phyloP scores from a whole-genome alignment of 306 rosid species.

The Medicago lupulina region DNA sequence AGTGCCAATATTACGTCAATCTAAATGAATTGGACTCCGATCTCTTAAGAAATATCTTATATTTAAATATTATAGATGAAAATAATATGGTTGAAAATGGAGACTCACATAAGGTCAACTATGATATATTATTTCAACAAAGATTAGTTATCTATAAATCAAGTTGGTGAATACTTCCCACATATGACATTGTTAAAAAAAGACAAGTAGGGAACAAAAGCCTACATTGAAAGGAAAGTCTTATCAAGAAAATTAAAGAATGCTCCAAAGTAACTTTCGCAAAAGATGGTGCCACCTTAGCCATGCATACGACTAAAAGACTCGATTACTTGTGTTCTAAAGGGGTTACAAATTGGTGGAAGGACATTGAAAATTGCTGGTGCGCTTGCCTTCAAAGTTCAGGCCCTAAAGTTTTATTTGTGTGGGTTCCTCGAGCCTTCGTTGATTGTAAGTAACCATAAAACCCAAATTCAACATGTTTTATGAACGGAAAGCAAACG shows the following conservation, averaged over 20 bases:
- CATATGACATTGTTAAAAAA: neutral
- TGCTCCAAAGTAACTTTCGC: slow-evolving; percentile 51
- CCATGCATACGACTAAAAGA: slow-evolving; percentile 22
- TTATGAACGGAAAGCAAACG: slow-evolving; percentile 14
- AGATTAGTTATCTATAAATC: no score
- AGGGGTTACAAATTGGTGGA: neutral
- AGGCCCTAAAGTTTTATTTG: slow-evolving; percentile 17
- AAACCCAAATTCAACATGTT: slow-evolving; percentile 9
- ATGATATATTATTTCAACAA: no score
- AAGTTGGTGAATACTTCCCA: neutral
- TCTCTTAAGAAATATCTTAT: no score
- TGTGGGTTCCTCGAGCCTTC: slow-evolving; percentile 40
- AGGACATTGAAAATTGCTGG: slow-evolving; percentile 22
- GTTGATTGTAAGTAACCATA: slow-evolving; percentile 1
- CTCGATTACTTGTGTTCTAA: slow-evolving; percentile 2
- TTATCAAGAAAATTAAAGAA: slow-evolving; percentile 22
- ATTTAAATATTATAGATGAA: no score
- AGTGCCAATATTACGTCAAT: no score
- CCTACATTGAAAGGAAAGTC: slow-evolving; percentile 17
- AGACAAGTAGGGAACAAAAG: slow-evolving; percentile 37
- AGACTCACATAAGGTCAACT: no score
- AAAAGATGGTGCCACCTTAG: slow-evolving; percentile 37
- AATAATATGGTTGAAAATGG: no score
- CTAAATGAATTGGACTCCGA: no score
- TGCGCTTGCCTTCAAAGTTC: slow-evolving; percentile 3